A percentile compares a stretch with the other conserved stretches of the same genome.
phyloP scores from a whole-genome alignment of 2,329 filamentous ascomycete species.

The Colletotrichum graminicola region DNA sequence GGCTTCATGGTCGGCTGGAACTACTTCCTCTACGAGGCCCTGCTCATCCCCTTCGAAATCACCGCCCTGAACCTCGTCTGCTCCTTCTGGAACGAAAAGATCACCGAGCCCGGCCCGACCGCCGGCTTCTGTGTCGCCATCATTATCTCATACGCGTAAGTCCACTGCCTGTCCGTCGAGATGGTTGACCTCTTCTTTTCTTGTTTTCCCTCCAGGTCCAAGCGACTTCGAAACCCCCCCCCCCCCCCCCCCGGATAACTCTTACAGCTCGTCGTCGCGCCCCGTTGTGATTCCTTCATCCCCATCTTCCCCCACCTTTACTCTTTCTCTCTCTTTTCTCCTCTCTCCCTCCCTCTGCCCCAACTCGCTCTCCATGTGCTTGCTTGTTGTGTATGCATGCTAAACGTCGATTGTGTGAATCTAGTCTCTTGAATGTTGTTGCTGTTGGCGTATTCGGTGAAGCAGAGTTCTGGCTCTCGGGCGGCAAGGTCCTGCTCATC shows the following conservation, averaged over 20 bases:
- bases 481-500: conserved; percentile 68
- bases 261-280: conserved; percentile 33
- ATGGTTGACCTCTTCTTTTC: conserved; percentile 27
- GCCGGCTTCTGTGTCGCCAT: conserved; percentile 45
- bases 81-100: conserved; percentile 44
- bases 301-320: neutral
- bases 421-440: conserved; percentile 43
- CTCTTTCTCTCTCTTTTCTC: neutral
- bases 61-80: conserved; percentile 45
- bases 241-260: neutral
- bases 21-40: conserved; percentile 66
- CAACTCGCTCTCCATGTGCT: neutral
- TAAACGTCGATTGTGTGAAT: conserved; percentile 37
- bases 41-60: conserved; percentile 55
- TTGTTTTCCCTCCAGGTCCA: conserved; percentile 1
- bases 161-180: conserved; percentile 4
- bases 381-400: conserved; percentile 33
- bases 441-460: conserved; percentile 61
- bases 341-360: too few relatives aligned
- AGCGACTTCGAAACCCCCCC: conserved; percentile 25
- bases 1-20: conserved; percentile 70
- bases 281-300: conserved; percentile 15
- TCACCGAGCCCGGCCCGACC: conserved; percentile 39
- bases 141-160: conserved; percentile 41
- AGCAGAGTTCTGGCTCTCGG: conserved; percentile 68